Evolutionary conservation across 345 rosid species (phyloP).

Genomic region (Ricinus communis): DNA sequence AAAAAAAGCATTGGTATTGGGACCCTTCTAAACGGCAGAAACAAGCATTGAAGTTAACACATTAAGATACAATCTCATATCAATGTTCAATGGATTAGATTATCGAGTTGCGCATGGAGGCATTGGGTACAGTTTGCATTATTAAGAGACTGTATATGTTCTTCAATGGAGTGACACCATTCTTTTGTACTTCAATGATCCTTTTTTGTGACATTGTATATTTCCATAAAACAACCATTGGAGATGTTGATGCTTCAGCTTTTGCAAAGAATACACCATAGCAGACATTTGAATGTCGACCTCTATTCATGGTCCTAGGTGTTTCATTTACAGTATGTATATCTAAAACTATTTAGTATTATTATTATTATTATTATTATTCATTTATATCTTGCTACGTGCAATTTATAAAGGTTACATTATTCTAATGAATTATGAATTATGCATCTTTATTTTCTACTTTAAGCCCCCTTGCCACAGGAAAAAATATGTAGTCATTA

Average conservation of each 20-base stretch:
- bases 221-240: not conserved
- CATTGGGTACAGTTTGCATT: conserved; percentile 20
- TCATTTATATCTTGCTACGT: no score
- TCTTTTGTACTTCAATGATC: not conserved
- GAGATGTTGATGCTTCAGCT: conserved; percentile 1
- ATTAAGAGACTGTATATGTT: conserved; percentile 8
- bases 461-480: no score
- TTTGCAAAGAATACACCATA: not conserved
- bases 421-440: no score
- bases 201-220: conserved; percentile 13
- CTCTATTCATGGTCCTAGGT: not conserved
- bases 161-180: conserved; percentile 8
- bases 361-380: no score
- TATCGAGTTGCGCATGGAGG: conserved; percentile 39
- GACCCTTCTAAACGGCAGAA: not conserved
- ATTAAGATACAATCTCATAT: conserved; percentile 1
- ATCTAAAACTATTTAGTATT: no score
- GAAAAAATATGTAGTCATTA: no score
- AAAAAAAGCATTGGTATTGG: conserved; percentile 29
- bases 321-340: not conserved
- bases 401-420: no score
- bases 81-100: conserved; percentile 47
- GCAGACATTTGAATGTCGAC: not conserved
- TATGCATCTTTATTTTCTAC: no score
- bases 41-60: conserved; percentile 2